phyloP scores from a whole-genome alignment of 2,329 filamentous ascomycete species.

The Aspergillus ibericus region DNA sequence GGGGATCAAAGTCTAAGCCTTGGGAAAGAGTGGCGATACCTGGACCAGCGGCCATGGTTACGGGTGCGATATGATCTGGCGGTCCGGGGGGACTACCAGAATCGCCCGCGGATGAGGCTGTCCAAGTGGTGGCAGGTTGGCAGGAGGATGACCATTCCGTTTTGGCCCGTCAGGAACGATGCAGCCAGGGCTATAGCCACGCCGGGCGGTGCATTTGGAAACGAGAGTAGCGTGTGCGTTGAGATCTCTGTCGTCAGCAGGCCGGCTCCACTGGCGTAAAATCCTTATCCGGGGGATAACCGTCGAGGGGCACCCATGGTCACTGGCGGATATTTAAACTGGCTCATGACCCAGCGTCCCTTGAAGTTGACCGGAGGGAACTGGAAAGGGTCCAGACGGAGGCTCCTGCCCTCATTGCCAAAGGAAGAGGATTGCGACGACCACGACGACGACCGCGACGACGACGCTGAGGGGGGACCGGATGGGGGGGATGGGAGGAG shows the following conservation, averaged over 20 bases:
- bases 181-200: not conserved
- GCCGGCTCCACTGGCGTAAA: constrained; percentile 2
- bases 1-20: constrained; percentile 1
- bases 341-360: not conserved
- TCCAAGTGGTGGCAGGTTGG: not conserved
- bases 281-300: constrained; percentile 3
- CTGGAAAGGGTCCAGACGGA: not conserved
- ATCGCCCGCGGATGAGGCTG: not conserved
- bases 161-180: constrained; percentile 2
- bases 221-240: not conserved
- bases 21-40: constrained; percentile 5
- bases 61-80: not conserved
- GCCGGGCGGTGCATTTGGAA: not conserved
- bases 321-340: not conserved
- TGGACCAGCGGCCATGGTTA: not conserved
- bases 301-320: not conserved
- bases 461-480: not conserved
- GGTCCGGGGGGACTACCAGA: not conserved
- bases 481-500: not conserved
- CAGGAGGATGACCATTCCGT: not conserved
- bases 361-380: not conserved
- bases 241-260: constrained; percentile 4
- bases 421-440: not conserved
- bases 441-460: not conserved
- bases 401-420: not conserved